phyloP scores from a whole-genome alignment of 345 rosid species.

The Combretum micranthum region DNA sequence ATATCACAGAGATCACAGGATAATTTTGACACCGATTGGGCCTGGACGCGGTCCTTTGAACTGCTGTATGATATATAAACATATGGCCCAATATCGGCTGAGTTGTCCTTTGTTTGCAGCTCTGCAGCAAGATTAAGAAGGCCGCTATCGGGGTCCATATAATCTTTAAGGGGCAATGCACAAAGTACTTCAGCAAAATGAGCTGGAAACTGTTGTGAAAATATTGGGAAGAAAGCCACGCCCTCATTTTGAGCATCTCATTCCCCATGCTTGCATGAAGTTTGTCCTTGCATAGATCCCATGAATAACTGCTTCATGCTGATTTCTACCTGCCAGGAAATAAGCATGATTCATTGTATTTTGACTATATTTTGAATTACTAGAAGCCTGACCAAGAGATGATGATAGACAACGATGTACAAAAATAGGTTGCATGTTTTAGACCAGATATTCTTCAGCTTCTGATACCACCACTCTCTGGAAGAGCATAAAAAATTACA shows the following conservation, averaged over 20 bases:
- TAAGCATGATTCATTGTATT: too few species aligned
- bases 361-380: too few species aligned
- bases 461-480: too few species aligned
- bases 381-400: too few species aligned
- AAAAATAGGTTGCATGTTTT: too few species aligned
- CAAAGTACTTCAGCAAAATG: constrained; percentile 66
- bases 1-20: constrained; percentile 63
- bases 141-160: constrained; percentile 73
- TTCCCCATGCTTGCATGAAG: constrained; percentile 49
- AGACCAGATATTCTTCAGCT: too few species aligned
- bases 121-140: constrained; percentile 66
- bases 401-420: too few species aligned
- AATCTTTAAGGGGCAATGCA: constrained; percentile 67
- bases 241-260: constrained; percentile 77
- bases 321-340: constrained; percentile 68
- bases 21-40: constrained; percentile 54
- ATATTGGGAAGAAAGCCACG: constrained; percentile 77
- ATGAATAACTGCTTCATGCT: constrained; percentile 58
- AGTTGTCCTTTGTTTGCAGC: constrained; percentile 35
- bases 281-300: constrained; percentile 66
- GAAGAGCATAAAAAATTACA: too few species aligned
- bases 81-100: constrained; percentile 68
- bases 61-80: constrained; percentile 72
- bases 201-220: constrained; percentile 73
- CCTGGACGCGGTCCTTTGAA: constrained; percentile 48